phyloP scores from a whole-genome alignment of 202 grass and related monocot species.

The Brachypodium distachyon region DNA sequence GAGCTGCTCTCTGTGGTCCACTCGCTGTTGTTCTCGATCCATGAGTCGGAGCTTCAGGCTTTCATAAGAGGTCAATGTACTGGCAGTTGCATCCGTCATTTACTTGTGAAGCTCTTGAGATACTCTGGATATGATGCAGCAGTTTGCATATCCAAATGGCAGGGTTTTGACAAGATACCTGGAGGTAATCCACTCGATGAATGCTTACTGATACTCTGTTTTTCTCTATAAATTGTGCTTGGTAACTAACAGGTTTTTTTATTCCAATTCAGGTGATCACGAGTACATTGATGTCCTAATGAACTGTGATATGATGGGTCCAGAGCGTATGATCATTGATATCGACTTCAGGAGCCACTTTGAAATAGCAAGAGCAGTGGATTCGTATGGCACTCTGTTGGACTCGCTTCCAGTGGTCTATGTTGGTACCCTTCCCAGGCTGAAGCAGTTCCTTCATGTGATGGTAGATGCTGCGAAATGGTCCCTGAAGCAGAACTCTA shows the following conservation, averaged over 20 bases:
- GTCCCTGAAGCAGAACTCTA: slow-evolving; percentile 92
- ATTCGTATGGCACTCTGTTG: slow-evolving; percentile 57
- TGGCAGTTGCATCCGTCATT: slow-evolving; percentile 57
- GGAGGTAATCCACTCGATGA: slow-evolving; percentile 45
- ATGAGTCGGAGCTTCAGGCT: slow-evolving; percentile 43
- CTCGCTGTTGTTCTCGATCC: slow-evolving; percentile 60
- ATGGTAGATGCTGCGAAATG: slow-evolving; percentile 94
- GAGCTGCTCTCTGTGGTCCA: slow-evolving; percentile 59
- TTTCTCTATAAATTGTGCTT: background rate
- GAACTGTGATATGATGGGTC: background rate
- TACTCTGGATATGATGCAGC: slow-evolving; percentile 72
- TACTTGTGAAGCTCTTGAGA: slow-evolving; percentile 65
- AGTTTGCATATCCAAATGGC: slow-evolving; percentile 75
- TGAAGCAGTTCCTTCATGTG: slow-evolving; percentile 79
- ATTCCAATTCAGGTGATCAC: slow-evolving; percentile 54
- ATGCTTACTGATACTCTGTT: background rate
- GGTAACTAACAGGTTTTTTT: background rate
- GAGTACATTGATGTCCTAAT: slow-evolving; percentile 73
- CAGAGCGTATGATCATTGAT: slow-evolving; percentile 70
- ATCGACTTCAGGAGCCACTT: slow-evolving; percentile 96
- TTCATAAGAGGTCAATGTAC: slow-evolving; percentile 59
- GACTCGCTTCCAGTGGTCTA: slow-evolving; percentile 65
- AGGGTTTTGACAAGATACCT: slow-evolving; percentile 70
- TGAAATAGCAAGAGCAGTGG: slow-evolving; percentile 86
- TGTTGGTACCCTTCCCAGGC: slow-evolving; percentile 52